Evolutionary conservation across 768 basidiomycete species (phyloP).

Genomic region (Suillus plorans): DNA sequence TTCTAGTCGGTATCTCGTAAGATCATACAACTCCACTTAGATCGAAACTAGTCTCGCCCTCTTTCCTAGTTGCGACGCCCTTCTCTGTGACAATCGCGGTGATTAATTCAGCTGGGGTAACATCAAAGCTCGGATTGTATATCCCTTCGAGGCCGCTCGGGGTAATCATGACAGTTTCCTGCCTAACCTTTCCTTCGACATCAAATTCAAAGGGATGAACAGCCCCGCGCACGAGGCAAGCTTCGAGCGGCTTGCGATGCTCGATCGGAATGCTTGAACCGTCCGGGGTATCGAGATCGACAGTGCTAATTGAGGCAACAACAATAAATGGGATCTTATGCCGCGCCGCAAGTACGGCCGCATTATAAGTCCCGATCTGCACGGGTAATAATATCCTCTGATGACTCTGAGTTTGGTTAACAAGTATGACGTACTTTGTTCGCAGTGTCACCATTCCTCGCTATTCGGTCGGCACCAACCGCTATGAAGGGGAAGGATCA

Average conservation of each 20-base stretch:
- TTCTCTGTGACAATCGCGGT: constrained; percentile 96
- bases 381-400: neutral
- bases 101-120: constrained; percentile 91
- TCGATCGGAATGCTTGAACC: constrained; percentile 91
- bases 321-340: constrained; percentile 92
- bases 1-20: neutral
- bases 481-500: constrained; percentile 36
- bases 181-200: constrained; percentile 47
- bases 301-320: constrained; percentile 88
- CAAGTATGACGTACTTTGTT: constrained; percentile 66
- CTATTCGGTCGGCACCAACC: constrained; percentile 88
- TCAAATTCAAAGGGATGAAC: constrained; percentile 52
- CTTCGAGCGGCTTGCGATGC: constrained; percentile 84
- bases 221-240: constrained; percentile 83
- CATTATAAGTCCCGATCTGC: constrained; percentile 92
- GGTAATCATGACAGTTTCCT: constrained; percentile 83
- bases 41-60: constrained; percentile 61
- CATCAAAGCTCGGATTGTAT: constrained; percentile 96
- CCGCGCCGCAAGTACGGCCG: constrained; percentile 85
- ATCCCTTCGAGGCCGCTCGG: constrained; percentile 58
- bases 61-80: constrained; percentile 77
- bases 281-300: constrained; percentile 77
- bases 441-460: constrained; percentile 93
- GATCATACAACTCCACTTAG: constrained; percentile 38
- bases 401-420: neutral